These are phyloP conservation scores for Harringtonia aguacate DNA, from an alignment of 2,329 filamentous ascomycete genomes.

Conservation along the genomic window DNA sequence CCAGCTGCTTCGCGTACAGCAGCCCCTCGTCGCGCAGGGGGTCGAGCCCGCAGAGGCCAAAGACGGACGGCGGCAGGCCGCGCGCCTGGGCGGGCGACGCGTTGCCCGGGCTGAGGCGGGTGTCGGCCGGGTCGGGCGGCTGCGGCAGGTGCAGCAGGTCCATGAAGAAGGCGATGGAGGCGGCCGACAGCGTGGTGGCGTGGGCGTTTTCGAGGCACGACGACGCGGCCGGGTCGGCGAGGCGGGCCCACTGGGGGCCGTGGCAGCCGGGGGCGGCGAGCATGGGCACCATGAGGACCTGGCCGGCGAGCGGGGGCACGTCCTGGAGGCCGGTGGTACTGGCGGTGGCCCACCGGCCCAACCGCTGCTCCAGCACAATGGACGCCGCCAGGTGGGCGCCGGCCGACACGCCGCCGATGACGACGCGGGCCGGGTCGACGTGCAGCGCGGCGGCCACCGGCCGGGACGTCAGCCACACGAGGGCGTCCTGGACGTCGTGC, in stretches of 20 bases:
- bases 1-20: constrained; percentile 9
- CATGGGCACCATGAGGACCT: constrained; percentile 22
- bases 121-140: constrained; percentile 18
- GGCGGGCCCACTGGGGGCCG: constrained; percentile 17
- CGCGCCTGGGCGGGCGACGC: constrained; percentile 21
- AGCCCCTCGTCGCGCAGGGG: constrained; percentile 11
- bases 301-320: constrained; percentile 25
- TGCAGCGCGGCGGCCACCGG: constrained; percentile 13
- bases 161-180: constrained; percentile 21
- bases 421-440: constrained; percentile 21
- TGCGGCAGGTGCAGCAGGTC: constrained; percentile 17
- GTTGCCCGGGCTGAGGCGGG: constrained; percentile 27
- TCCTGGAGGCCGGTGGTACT: constrained; percentile 22
- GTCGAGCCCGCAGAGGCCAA: constrained; percentile 8
- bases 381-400: constrained; percentile 15
- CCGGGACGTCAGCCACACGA: constrained; percentile 40
- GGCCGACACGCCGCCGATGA: constrained; percentile 27
- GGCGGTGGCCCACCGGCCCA: constrained; percentile 24
- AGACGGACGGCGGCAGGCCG: constrained; percentile 14
- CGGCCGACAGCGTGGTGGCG: constrained; percentile 37
- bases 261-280: constrained; percentile 18
- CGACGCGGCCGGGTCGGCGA: constrained; percentile 28
- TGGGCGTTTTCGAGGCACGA: constrained; percentile 19
- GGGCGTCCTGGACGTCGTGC: constrained; percentile 42
- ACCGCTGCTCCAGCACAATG: constrained; percentile 5